These are phyloP conservation scores for Blastocystis sp. DNA, from an alignment of 352 stramenopile genomes.

Conservation along the genomic window DNA sequence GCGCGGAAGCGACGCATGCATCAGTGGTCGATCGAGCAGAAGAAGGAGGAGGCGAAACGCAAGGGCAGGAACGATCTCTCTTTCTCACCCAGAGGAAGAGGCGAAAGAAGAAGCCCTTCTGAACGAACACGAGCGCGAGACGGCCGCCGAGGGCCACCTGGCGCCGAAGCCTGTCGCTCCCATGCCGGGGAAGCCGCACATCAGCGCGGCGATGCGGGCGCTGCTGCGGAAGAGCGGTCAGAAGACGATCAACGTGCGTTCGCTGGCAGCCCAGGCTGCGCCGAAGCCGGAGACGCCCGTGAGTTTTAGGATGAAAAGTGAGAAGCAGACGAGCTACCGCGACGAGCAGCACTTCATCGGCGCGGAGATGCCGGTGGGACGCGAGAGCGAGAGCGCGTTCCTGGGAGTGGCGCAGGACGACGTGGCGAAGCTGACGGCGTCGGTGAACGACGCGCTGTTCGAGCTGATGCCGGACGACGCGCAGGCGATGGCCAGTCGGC, in stretches of 20 bases:
- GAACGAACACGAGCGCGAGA: slow-evolving; percentile 41
- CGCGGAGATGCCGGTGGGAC: not conserved
- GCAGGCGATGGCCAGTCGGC: slow-evolving; percentile 88
- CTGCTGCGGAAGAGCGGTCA: slow-evolving; percentile 73
- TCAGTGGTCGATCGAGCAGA: slow-evolving; percentile 71
- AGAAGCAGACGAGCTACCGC: slow-evolving; percentile 12
- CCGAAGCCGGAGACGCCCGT: not conserved
- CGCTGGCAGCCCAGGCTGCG: not conserved
- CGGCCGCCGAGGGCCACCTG: not conserved
- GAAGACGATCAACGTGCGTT: not conserved
- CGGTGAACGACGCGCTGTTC: slow-evolving; percentile 17
- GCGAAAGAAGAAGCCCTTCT: not conserved
- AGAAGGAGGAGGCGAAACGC: slow-evolving; percentile 64
- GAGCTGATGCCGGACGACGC: slow-evolving; percentile 62
- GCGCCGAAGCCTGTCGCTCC: slow-evolving; percentile 5
- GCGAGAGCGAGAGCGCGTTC: not conserved
- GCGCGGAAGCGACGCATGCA: slow-evolving; percentile 73
- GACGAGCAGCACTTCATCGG: slow-evolving; percentile 14
- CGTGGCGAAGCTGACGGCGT: not conserved
- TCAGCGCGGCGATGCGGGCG: slow-evolving; percentile 86
- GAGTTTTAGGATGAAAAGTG: not conserved
- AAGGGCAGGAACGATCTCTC: not conserved
- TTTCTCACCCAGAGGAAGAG: not conserved
- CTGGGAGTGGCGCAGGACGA: slow-evolving; percentile 6
- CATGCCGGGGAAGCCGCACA: slow-evolving; percentile 67